phyloP scores from a whole-genome alignment of 164 flowering plant species.

The Saururus chinensis region DNA sequence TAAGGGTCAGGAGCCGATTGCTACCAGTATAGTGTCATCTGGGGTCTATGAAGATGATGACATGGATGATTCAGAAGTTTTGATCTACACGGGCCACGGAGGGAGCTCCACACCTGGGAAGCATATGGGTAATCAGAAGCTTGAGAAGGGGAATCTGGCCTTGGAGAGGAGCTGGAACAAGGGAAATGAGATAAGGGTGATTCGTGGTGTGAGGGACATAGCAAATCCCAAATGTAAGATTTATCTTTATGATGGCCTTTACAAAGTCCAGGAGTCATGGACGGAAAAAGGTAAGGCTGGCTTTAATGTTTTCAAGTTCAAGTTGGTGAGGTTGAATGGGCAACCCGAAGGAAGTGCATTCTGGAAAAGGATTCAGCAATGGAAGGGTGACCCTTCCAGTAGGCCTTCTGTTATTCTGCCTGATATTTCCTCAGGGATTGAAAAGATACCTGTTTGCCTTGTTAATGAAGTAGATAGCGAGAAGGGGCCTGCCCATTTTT shows the following conservation, averaged over 20 bases:
- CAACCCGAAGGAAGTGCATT: slow-evolving; percentile 11
- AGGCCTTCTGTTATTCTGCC: slow-evolving; percentile 11
- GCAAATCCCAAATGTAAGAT: slow-evolving; percentile 1
- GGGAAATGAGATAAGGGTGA: slow-evolving; percentile 5
- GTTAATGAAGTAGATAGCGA: slow-evolving; percentile 4
- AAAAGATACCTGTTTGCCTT: slow-evolving; percentile 5
- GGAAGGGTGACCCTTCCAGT: slow-evolving; percentile 23
- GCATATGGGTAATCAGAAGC: slow-evolving; percentile 5
- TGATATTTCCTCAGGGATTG: slow-evolving; percentile 2
- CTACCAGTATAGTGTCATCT: slow-evolving; percentile 5
- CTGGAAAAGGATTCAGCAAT: slow-evolving; percentile 36
- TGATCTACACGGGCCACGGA: slow-evolving; percentile 6
- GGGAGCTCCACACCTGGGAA: slow-evolving; percentile 1
- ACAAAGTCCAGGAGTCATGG: slow-evolving; percentile 1
- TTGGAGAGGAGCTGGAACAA: background rate
- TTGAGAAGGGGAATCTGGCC: slow-evolving; percentile 8
- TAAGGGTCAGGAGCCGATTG: slow-evolving; percentile 1
- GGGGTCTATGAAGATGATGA: slow-evolving; percentile 4
- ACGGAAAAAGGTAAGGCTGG: slow-evolving; percentile 1
- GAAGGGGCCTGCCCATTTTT: slow-evolving; percentile 2
- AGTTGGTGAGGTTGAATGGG: background rate
- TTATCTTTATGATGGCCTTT: slow-evolving; percentile 7
- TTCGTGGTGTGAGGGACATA: slow-evolving; percentile 3
- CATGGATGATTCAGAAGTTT: slow-evolving; percentile 1
- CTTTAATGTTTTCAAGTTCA: slow-evolving; percentile 2